Base-by-base conservation (phyloP, 495 filamentous ascomycete species). In the Letharia lupina region DNA sequence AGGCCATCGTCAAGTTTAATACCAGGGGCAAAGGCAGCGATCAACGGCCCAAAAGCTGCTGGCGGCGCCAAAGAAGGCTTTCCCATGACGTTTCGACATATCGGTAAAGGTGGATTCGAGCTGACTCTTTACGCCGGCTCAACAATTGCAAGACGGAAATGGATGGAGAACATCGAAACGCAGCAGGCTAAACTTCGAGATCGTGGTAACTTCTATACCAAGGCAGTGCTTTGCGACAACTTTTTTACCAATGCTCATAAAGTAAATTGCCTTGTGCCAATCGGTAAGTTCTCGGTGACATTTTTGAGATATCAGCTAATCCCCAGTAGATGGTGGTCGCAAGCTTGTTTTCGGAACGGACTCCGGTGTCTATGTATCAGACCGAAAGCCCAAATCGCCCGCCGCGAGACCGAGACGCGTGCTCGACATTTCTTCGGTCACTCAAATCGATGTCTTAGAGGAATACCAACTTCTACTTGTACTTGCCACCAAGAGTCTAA, bases 81-180 rank as follows among this genome's bases (percentile, higher is more conserved):
- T 76, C 95, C 95, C 2, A 94, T 99, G 70, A 98, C 93, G n/a
- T 98, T 99, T 81, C 85, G 88, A 62, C 95, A 98, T 81, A 84
- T 99, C 37, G 95, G 95, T n/a, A 95, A 93, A 73, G 91, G 91
- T 63, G 93, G 93, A 47, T 98, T 96, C 74, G 95, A 96, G 71
- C 81, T 89, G 68, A 93, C 93, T n/a, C 81, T 99, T 2, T 98
- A 88, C 75, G 92, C 91, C 37, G 83, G 86, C 31, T 91, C 87
- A 58, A 87, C 88, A 65, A 88, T 89, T 35, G 87, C 88, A 28
- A 82, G 93, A 66, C 85, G 89, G 71, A 98, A 98, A 77, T 98
- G 95, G 86, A 91, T 99, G 71, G 93, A 98, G 78, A 85, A 89
- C 71, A 96, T 99, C 69, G 92, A 96, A 70, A 81, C 86, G 33